Conservation (phyloP, 768 basidiomycete species). For the Rhodotorula toruloides region DNA sequence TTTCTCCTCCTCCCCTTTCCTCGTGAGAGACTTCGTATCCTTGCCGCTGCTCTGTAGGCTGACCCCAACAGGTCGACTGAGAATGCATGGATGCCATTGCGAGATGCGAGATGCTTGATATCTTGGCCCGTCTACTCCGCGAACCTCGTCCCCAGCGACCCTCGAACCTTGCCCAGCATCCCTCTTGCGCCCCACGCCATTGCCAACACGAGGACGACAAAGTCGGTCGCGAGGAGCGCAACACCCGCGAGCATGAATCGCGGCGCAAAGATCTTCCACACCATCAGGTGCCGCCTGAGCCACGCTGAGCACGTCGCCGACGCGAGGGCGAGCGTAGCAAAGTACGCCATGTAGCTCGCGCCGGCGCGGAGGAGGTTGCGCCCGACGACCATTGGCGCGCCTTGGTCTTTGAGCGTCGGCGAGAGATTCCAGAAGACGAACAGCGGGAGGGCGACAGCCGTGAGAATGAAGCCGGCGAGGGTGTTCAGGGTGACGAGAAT, state of each 20-base stretch:
- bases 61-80: too few relatives aligned
- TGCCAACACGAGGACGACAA: constrained; percentile 50
- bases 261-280: constrained; percentile 98
- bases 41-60: too few relatives aligned
- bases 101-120: too few relatives aligned
- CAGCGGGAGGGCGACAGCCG: constrained; percentile 64
- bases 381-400: constrained; percentile 44
- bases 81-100: too few relatives aligned
- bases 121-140: constrained; percentile 19
- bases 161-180: constrained; percentile 5
- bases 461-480: constrained; percentile 60
- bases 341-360: constrained; percentile 33
- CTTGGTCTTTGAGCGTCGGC: constrained; percentile 52
- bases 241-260: constrained; percentile 76
- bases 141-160: constrained; percentile 23
- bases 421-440: constrained; percentile 77
- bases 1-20: too few relatives aligned
- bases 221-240: constrained; percentile 65
- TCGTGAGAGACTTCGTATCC: too few relatives aligned
- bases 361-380: constrained; percentile 31
- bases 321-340: constrained; percentile 43
- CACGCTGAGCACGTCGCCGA: constrained; percentile 49
- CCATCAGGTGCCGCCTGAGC: constrained; percentile 43
- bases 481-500: constrained; percentile 71
- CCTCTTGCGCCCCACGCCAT: constrained; percentile 34